Conservation (phyloP, 2,329 filamentous ascomycete genomes). For the Pseudopyricularia javanii region DNA sequence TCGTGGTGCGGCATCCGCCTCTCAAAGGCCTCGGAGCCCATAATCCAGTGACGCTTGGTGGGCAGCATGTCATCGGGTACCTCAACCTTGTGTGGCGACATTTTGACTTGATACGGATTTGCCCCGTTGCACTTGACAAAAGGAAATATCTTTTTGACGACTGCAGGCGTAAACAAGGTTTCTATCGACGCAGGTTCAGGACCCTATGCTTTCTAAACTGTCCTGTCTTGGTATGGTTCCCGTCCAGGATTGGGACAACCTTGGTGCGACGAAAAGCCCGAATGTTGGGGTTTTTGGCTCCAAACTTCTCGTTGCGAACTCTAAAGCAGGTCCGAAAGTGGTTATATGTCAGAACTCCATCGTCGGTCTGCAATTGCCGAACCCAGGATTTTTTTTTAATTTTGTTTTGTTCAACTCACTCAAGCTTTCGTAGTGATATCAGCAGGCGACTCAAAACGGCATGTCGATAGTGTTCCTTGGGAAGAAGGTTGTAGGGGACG, state of each 20-base stretch:
- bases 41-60: constrained; percentile 21
- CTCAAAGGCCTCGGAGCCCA: constrained; percentile 30
- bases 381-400: too few species aligned
- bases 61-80: not conserved
- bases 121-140: not conserved
- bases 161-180: not conserved
- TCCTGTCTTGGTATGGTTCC: constrained; percentile 9
- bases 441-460: not conserved
- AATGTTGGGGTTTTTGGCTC: constrained; percentile 5
- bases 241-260: constrained; percentile 11
- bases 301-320: constrained; percentile 9
- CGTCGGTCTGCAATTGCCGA: too few species aligned
- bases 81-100: constrained; percentile 16
- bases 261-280: constrained; percentile 7
- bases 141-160: not conserved
- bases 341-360: too few species aligned
- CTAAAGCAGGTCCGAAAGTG: too few species aligned
- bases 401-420: not conserved
- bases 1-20: constrained; percentile 41
- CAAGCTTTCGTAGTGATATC: not conserved
- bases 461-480: not conserved
- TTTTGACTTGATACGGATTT: constrained; percentile 5
- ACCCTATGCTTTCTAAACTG: constrained; percentile 19
- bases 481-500: not conserved
- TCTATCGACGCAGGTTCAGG: constrained; percentile 13